These are phyloP conservation scores for Hypoxylon sp. DNA, from an alignment of 2,329 filamentous ascomycete species.

Conservation along the genomic window DNA sequence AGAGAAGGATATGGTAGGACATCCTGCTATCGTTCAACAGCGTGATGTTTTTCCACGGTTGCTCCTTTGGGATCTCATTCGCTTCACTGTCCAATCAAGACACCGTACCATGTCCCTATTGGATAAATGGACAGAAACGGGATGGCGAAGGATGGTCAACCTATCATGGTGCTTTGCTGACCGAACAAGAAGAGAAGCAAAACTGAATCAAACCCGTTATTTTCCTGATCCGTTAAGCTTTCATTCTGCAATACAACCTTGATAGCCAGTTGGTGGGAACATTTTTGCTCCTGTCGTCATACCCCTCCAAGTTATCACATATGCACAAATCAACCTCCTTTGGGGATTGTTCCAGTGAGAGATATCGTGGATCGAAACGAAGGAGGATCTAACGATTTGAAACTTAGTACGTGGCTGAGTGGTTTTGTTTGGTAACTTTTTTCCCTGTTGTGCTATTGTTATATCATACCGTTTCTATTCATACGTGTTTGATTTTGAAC, in stretches of 20 bases:
- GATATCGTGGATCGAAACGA: conserved; percentile 12
- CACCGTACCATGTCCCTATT: conserved; percentile 16
- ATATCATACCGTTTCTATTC: conserved; percentile 5
- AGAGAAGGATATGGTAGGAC: conserved; percentile 16
- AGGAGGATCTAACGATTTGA: conserved; percentile 20
- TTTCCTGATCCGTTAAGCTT: conserved; percentile 39
- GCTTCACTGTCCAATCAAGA: conserved; percentile 39
- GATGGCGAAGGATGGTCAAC: conserved; percentile 20
- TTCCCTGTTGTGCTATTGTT: conserved; percentile 7
- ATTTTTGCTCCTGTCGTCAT: conserved; percentile 39
- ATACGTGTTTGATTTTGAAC: conserved; percentile 2
- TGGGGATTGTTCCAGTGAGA: conserved; percentile 10
- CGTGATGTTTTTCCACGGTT: conserved; percentile 25
- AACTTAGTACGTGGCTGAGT: conserved; percentile 17
- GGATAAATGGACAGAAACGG: conserved; percentile 33
- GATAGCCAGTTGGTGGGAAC: conserved; percentile 27
- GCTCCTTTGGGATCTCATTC: conserved; percentile 38
- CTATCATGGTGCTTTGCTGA: conserved; percentile 36
- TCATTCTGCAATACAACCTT: conserved; percentile 39
- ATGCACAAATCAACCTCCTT: conserved; percentile 22
- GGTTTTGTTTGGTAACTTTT: conserved; percentile 15
- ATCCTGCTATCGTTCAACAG: conserved; percentile 21
- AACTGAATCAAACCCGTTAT: conserved; percentile 16
- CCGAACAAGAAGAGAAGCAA: conserved; percentile 27
- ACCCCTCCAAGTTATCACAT: conserved; percentile 32